These are phyloP conservation scores for Stentor coeruleus DNA, from an alignment of 73 alveolate species.

Conservation along the genomic window DNA sequence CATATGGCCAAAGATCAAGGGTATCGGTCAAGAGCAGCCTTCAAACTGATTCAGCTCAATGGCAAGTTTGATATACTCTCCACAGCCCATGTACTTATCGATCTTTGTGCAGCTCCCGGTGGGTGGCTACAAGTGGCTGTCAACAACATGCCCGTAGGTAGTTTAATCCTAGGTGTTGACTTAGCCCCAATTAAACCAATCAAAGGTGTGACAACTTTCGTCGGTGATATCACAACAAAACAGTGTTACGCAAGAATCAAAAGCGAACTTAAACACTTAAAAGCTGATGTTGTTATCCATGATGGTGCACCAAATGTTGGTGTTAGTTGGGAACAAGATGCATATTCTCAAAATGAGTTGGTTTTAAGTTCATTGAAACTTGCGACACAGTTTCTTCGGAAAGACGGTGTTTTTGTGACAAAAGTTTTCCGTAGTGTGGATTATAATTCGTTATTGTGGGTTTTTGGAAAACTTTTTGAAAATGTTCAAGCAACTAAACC, in stretches of 20 bases:
- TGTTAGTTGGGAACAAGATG: conserved; percentile 96
- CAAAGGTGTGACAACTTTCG: conserved; percentile 95
- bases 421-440: conserved; percentile 96
- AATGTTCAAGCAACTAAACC: conserved; percentile 98
- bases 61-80: conserved; percentile 87
- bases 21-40: conserved; percentile 97
- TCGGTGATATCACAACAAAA: conserved; percentile 97
- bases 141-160: conserved; percentile 57
- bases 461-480: conserved; percentile 85
- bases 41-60: conserved; percentile 93
- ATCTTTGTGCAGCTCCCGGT: conserved; percentile 99
- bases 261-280: conserved; percentile 76
- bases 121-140: conserved; percentile 94
- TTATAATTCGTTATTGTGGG: conserved; percentile 94
- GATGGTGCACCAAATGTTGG: conserved; percentile 99
- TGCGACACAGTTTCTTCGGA: conserved; percentile 88
- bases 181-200: conserved; percentile 98
- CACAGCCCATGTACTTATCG: conserved; percentile 90
- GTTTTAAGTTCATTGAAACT: conserved; percentile 81
- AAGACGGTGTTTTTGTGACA: conserved; percentile 97
- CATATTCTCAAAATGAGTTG: conserved; percentile 95
- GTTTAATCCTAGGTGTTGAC: conserved; percentile 97
- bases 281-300: conserved; percentile 98
- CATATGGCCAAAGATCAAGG: conserved; percentile 28
- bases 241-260: conserved; percentile 55